Conservation (phyloP, 2,329 filamentous ascomycete species). For the Dactylellina cionopaga region DNA sequence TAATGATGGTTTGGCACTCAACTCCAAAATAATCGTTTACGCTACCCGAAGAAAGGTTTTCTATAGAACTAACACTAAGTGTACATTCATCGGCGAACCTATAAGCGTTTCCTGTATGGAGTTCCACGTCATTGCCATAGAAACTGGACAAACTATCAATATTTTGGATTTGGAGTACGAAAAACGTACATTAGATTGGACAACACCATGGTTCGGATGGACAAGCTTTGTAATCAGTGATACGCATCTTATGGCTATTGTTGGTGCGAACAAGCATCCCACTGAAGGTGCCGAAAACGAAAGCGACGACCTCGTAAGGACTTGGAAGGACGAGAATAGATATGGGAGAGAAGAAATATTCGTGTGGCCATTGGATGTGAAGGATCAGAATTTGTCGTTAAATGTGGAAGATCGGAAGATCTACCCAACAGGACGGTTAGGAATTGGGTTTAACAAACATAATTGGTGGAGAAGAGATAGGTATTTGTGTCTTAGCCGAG, state of each 20-base stretch:
- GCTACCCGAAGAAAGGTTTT: slow-evolving; percentile 53
- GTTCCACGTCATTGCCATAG: slow-evolving; percentile 55
- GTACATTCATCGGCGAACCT: not conserved
- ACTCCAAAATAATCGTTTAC: slow-evolving; percentile 54
- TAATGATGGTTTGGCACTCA: slow-evolving; percentile 54
- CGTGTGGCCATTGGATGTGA: slow-evolving; percentile 34
- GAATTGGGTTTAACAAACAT: slow-evolving; percentile 27
- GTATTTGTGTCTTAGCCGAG: slow-evolving; percentile 50
- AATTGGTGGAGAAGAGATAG: slow-evolving; percentile 43
- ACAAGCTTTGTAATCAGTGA: slow-evolving; percentile 56
- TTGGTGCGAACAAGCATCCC: slow-evolving; percentile 52
- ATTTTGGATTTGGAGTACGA: slow-evolving; percentile 55
- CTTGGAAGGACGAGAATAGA: slow-evolving; percentile 43
- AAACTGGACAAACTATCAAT: slow-evolving; percentile 55
- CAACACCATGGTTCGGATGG: slow-evolving; percentile 53
- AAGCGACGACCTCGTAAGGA: slow-evolving; percentile 12
- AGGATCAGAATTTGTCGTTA: slow-evolving; percentile 19
- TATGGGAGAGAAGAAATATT: slow-evolving; percentile 54
- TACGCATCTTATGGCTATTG: slow-evolving; percentile 53
- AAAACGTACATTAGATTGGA: slow-evolving; percentile 18
- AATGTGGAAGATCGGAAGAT: slow-evolving; percentile 32
- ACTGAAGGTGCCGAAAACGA: slow-evolving; percentile 32
- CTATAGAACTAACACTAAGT: not conserved
- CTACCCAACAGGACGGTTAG: slow-evolving; percentile 26
- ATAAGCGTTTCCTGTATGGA: slow-evolving; percentile 53